These are phyloP conservation scores for Penicillium lividum DNA, from an alignment of 495 filamentous ascomycete species.

Conservation along the genomic window DNA sequence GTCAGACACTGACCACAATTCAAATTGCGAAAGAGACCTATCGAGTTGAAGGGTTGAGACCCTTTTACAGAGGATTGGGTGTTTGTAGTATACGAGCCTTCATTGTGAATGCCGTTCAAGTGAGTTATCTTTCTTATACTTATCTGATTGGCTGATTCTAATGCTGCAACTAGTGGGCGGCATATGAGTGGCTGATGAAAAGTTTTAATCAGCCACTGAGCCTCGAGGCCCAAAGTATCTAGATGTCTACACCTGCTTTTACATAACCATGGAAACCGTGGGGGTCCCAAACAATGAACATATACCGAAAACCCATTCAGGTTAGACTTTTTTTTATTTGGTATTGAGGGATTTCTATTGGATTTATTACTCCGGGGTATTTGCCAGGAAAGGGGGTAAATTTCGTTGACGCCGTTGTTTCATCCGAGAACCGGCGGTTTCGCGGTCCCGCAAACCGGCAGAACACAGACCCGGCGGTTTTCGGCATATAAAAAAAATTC, in stretches of 20 bases:
- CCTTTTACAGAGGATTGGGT: slow-evolving; percentile 77
- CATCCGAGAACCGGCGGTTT: slow-evolving; percentile 38
- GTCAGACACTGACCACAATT: slow-evolving; percentile 52
- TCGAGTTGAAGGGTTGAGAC: slow-evolving; percentile 57
- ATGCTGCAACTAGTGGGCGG: slow-evolving; percentile 61
- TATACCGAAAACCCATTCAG: slow-evolving; percentile 26
- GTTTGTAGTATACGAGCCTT: slow-evolving; percentile 83
- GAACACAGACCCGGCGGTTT: slow-evolving; percentile 31
- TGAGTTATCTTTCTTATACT: slow-evolving; percentile 26
- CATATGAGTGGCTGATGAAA: slow-evolving; percentile 82
- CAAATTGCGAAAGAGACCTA: slow-evolving; percentile 66
- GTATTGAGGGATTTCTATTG: slow-evolving; percentile 39
- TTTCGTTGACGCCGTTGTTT: slow-evolving; percentile 22
- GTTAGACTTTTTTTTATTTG: slow-evolving; percentile 30
- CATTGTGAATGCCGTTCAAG: slow-evolving; percentile 71
- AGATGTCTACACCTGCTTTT: slow-evolving; percentile 3
- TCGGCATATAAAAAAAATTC: slow-evolving; percentile 38
- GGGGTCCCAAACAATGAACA: slow-evolving; percentile 5
- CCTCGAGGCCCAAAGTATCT: slow-evolving; percentile 3
- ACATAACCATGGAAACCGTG: slow-evolving; percentile 4
- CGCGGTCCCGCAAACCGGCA: slow-evolving; percentile 34
- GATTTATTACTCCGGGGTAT: slow-evolving; percentile 27
- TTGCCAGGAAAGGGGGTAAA: slow-evolving; percentile 34
- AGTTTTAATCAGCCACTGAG: slow-evolving; percentile 26
- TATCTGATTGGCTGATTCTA: slow-evolving; percentile 10